Base-by-base conservation (phyloP, 192 early-diverging fungal genomes). In the Rhizophagus clarus region DNA sequence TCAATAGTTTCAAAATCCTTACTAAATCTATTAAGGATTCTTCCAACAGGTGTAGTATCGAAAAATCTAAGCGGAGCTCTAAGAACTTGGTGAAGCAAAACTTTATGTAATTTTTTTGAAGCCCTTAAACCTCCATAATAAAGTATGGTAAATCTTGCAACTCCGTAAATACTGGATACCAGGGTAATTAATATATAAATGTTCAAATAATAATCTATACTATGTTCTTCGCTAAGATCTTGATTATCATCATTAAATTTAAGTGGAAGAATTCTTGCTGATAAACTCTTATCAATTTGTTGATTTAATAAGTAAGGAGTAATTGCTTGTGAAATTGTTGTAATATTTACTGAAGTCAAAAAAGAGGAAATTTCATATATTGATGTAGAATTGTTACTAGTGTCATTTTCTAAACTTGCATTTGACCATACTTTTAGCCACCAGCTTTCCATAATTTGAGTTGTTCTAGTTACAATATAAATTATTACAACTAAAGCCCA, bases 1-100 rank as follows among this genome's bases (percentile, higher is more conserved):
- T 97, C 96, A 77, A 97, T 87, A 2, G 92, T 91, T 37, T 91
- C 91, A 81, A 97, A 92, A 85, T 99, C 95, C 9, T 93, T 92
- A 45, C 93, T 93, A 79, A 96, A 97, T 42, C 97, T 84, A 84
- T 97, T 98, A 82, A 94, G 28, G 51, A 93, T 92, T 20, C 86
- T 81, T 26, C 96, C 96, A 32, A 95, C 85, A 22, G 97, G 97
- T n/a, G 94, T 96, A 28, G 91, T 91, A 80, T 97, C 96, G 82
- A 95, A 98, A 90, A 97, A 98, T 28, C 92, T 89, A 34, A 96
- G 87, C 78, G 91, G 91, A 4, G 95, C 92, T 32, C 87, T 89
- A 26, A 91, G 76, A 45, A 95, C 86, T 63, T 87, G 77, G 20
- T 81, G 81, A 40, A 95, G 78, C 45, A 94, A 81, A 20, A 81